A percentile compares a stretch with the other conserved stretches of the same genome.
These are phyloP conservation scores for Venturia asperata DNA, from an alignment of 2,329 filamentous ascomycete genomes.

Conservation along the genomic window DNA sequence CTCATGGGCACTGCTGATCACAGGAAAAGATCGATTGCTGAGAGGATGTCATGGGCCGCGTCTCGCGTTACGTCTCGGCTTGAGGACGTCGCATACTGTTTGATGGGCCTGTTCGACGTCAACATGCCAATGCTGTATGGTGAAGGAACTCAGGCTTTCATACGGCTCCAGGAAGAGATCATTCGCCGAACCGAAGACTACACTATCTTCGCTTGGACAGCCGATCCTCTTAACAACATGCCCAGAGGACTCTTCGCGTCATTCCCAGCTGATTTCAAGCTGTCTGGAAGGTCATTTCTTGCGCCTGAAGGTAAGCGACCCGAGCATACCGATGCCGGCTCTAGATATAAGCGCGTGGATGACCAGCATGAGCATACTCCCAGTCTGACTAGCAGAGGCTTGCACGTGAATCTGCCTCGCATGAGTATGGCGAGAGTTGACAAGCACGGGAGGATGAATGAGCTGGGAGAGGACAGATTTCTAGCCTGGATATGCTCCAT, in stretches of 20 bases:
- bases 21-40: slow-evolving; percentile 7
- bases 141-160: slow-evolving; percentile 18
- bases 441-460: too few relatives aligned
- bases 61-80: slow-evolving; percentile 14
- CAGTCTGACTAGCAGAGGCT: slow-evolving; percentile 3
- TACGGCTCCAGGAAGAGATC: slow-evolving; percentile 20
- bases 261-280: slow-evolving; percentile 11
- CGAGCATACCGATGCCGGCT: not conserved
- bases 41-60: slow-evolving; percentile 20
- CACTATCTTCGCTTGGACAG: slow-evolving; percentile 20
- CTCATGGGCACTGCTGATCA: slow-evolving; percentile 7
- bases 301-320: not conserved
- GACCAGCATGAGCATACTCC: slow-evolving; percentile 1
- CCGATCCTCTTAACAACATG: not conserved
- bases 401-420: not conserved
- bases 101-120: slow-evolving; percentile 20
- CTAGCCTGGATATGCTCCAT: slow-evolving; percentile 5
- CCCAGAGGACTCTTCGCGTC: slow-evolving; percentile 14
- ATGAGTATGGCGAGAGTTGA: slow-evolving; percentile 11
- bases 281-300: not conserved
- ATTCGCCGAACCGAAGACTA: slow-evolving; percentile 16
- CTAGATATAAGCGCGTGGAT: not conserved
- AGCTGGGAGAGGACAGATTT: not conserved
- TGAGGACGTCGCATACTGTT: slow-evolving; percentile 20
- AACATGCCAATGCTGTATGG: slow-evolving; percentile 21